A percentile compares a stretch with the other conserved stretches of the same genome.
Conservation (phyloP, 306 rosid genomes). For the Boehmeria nivea region DNA sequence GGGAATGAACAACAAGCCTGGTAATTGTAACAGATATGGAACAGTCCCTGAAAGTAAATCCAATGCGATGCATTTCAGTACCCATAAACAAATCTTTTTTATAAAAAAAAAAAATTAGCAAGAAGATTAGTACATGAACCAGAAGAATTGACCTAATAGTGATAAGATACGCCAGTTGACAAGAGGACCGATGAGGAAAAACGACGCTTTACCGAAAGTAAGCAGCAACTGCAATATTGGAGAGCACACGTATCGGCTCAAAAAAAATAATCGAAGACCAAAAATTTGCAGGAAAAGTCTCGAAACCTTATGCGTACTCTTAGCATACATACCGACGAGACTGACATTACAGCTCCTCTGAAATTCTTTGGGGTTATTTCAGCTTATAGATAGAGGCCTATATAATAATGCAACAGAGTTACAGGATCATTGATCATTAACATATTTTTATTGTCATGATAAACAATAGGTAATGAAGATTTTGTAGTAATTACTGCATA, state of each 20-base stretch:
- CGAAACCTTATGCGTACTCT: too few species aligned
- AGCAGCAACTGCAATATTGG: neutral
- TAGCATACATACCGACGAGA: conserved; percentile 20
- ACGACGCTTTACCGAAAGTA: neutral
- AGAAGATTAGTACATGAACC: too few species aligned
- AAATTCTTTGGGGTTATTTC: conserved; percentile 35
- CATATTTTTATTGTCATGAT: too few species aligned
- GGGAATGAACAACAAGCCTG: conserved; percentile 21
- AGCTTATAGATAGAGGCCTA: conserved; percentile 24
- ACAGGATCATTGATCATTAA: too few species aligned
- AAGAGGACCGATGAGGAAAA: conserved; percentile 9
- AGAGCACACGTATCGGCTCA: too few species aligned
- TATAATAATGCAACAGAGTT: conserved; percentile 18
- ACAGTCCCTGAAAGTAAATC: too few species aligned
- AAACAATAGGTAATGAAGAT: too few species aligned
- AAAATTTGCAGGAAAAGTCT: too few species aligned
- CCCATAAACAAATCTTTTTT: too few species aligned
- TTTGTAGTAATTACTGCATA: too few species aligned
- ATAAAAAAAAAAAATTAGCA: too few species aligned
- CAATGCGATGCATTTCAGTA: too few species aligned
- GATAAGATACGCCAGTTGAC: conserved; percentile 21
- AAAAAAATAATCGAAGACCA: neutral
- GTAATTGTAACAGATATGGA: conserved; percentile 18
- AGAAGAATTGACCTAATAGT: conserved; percentile 3
- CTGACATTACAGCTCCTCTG: conserved; percentile 22